Percentiles rank a stretch among this genome's conserved stretches.
These are phyloP conservation scores for Rosa persica DNA, from an alignment of 306 rosid genomes.

Conservation along the genomic window DNA sequence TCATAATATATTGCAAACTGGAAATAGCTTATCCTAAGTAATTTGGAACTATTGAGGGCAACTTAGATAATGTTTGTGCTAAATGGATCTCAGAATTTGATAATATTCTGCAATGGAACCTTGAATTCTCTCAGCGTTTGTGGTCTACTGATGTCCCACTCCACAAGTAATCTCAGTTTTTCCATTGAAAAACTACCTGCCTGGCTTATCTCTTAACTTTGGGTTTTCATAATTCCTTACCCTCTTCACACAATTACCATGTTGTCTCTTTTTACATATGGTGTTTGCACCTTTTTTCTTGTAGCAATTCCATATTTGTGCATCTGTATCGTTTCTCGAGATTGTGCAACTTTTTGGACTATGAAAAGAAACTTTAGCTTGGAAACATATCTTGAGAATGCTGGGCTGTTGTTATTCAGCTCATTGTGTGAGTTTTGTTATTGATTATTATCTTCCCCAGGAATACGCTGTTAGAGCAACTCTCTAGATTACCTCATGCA, in stretches of 20 bases:
- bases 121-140: background rate
- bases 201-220: background rate
- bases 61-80: background rate
- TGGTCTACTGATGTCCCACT: background rate
- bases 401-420: background rate
- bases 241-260: background rate
- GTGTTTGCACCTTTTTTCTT: background rate
- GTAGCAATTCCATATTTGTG: background rate
- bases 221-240: background rate
- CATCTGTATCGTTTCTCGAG: background rate
- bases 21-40: conserved; percentile 1
- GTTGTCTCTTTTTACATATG: background rate
- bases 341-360: background rate
- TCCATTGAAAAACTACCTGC: background rate
- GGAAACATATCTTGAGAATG: conserved; percentile 10
- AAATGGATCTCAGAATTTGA: background rate
- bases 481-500: conserved; percentile 70
- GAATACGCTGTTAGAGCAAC: conserved; percentile 62
- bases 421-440: background rate
- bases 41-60: background rate
- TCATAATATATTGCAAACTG: background rate
- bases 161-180: background rate
- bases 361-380: background rate
- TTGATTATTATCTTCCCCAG: conserved; percentile 27
- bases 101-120: background rate